Percentiles rank a stretch among this genome's conserved stretches.
Conservation (phyloP, 2,329 filamentous ascomycete species). For the Cladosporium sp. region DNA sequence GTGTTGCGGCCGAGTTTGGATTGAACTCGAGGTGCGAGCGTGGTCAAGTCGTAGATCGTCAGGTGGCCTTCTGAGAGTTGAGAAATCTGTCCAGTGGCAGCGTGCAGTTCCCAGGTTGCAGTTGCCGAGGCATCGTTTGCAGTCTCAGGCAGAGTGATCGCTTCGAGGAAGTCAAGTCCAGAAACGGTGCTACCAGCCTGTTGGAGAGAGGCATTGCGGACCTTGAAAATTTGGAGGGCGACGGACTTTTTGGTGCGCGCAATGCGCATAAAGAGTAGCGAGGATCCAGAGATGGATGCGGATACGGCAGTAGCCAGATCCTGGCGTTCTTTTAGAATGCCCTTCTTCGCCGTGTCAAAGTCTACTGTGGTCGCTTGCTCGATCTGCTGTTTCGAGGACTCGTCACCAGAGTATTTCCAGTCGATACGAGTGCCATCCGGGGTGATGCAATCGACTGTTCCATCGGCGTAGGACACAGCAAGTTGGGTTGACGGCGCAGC, state of each 20-base stretch:
- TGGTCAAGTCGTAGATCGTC: constrained; percentile 59
- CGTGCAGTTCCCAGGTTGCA: constrained; percentile 38
- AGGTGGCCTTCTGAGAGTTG: constrained; percentile 53
- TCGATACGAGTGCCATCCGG: constrained; percentile 10
- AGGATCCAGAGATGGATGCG: constrained; percentile 19
- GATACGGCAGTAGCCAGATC: constrained; percentile 26
- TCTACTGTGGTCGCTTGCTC: constrained; percentile 22
- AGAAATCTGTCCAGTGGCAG: constrained; percentile 59
- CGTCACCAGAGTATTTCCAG: constrained; percentile 13
- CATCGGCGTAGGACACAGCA: constrained; percentile 27
- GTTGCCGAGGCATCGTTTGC: background rate
- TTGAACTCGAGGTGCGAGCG: constrained; percentile 56
- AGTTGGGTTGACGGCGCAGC: constrained; percentile 14
- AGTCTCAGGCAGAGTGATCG: constrained; percentile 4
- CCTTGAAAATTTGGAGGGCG: constrained; percentile 6
- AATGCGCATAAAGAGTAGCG: constrained; percentile 7
- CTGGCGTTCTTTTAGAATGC: constrained; percentile 41
- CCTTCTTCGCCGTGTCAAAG: constrained; percentile 37
- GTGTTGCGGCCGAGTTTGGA: constrained; percentile 42
- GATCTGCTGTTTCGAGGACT: background rate
- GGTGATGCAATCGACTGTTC: constrained; percentile 27
- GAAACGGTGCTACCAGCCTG: constrained; percentile 24
- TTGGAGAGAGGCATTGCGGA: constrained; percentile 22
- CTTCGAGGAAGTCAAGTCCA: constrained; percentile 11
- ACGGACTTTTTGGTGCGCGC: constrained; percentile 6